These are phyloP conservation scores for Fusarium redolens DNA, from an alignment of 2,329 filamentous ascomycete genomes.

Conservation along the genomic window DNA sequence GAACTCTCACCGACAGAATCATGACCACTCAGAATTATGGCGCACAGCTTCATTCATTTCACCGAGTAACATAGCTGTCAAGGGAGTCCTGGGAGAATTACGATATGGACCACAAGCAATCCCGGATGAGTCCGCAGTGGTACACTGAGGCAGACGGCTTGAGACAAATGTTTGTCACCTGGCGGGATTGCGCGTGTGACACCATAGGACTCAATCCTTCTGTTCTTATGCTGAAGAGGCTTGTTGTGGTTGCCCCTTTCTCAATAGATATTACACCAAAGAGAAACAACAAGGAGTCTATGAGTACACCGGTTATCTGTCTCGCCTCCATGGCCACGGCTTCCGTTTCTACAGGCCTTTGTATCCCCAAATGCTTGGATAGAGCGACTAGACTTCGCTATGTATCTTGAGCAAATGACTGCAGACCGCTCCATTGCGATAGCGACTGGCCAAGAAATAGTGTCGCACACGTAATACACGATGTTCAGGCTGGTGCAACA, in stretches of 20 bases:
- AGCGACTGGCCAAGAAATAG: conserved; percentile 8
- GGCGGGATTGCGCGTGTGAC: conserved; percentile 28
- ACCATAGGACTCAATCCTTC: conserved; percentile 7
- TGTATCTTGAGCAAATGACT: not conserved
- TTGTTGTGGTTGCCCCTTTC: not conserved
- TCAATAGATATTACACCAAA: not conserved
- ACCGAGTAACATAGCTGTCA: conserved; percentile 31
- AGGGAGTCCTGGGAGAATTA: conserved; percentile 30
- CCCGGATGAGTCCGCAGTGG: conserved; percentile 28
- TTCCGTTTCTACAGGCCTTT: not conserved
- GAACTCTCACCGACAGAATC: not conserved
- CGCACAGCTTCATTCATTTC: conserved; percentile 7
- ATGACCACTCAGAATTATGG: not conserved
- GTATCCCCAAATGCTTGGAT: not conserved
- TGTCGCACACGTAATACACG: conserved; percentile 25
- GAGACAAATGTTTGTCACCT: conserved; percentile 41
- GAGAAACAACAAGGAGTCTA: not conserved
- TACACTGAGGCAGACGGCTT: conserved; percentile 30
- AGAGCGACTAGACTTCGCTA: not conserved
- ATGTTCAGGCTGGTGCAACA: conserved; percentile 14
- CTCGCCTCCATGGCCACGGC: not conserved
- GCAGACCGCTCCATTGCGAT: conserved; percentile 8
- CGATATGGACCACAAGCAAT: conserved; percentile 28
- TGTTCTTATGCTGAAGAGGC: conserved; percentile 1
- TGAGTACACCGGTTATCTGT: not conserved